Percentiles rank a stretch among this genome's conserved stretches.
Conservation (phyloP, 176 grass and related monocot species). For the Zoysia pacifica region DNA sequence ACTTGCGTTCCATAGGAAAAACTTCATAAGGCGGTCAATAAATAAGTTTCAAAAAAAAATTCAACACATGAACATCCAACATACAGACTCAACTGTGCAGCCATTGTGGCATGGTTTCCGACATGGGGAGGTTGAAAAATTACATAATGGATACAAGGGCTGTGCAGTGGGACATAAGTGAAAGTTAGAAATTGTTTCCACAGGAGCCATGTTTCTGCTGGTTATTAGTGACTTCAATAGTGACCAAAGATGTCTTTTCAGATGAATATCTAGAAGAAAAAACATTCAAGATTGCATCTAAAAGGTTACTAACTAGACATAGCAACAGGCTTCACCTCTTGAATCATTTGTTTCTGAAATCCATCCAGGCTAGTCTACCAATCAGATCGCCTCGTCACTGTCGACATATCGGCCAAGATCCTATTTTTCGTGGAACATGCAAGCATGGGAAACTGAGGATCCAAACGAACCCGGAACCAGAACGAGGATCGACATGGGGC, state of each 20-base stretch:
- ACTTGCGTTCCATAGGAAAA: too few species aligned
- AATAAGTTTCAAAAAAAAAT: background rate
- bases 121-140: background rate
- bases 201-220: background rate
- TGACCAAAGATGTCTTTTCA: background rate
- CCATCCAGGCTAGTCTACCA: background rate
- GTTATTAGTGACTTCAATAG: background rate
- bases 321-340: background rate
- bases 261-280: background rate
- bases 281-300: background rate
- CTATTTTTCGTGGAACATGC: background rate
- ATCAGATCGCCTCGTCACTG: background rate
- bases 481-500: background rate
- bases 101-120: background rate
- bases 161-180: background rate
- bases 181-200: background rate
- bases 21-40: background rate
- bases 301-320: background rate
- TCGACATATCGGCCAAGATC: background rate
- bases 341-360: background rate
- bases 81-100: background rate
- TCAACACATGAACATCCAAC: background rate
- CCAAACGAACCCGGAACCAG: background rate
- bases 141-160: background rate
- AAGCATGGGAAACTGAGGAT: background rate